Evolutionary conservation across 371 early-diverging fungal genomes (phyloP), one percentile per base, ranked within the genome.

Genomic region (Saksenaea oblongispora): DNA sequence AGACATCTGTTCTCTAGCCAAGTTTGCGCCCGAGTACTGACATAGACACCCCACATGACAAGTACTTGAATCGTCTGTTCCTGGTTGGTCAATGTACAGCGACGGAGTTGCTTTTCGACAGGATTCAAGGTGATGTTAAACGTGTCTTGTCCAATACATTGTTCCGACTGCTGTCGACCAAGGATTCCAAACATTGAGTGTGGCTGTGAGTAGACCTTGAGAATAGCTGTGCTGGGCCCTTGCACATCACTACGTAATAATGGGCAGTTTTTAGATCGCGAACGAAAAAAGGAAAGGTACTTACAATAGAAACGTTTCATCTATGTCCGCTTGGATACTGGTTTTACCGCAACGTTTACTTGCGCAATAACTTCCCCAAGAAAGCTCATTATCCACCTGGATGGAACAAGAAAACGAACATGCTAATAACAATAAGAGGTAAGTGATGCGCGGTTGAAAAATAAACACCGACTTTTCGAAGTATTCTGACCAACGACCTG

Each of bases 261-360:
- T 8, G 39, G 2, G 22, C 56, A 15, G 10, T 36, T 57, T 3
- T 9, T 42, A 57, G 18, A 31, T 2, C n/a, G 24, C 15, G 17
- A 28, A 17, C 31, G 41, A 54, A 27, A 36, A n/a, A 10, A 51
- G 17, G 11, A 27, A 31, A 60, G 15, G 28, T 24, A 47, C 69
- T 74, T 74, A 62, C 81, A 78, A 67, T 22, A 78, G 47, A 58
- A 72, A 81, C 0, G 72, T 76, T 53, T 81, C 79, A 56, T 81
- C 76, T 17, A 81, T 44, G 36, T 71, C 71, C 14, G 78, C 73
- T 65, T 73, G 72, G 7, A 71, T 65, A 11, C 67, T 74, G 44
- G 68, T 47, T 62, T 81, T 81, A 24, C 82, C 82, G 31, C 70
- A 75, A 62, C 70, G 74, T 55, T 68, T 70, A 17, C 74, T 74